Evolutionary conservation across 2,329 filamentous ascomycete genomes (phyloP).

Genomic region (Corynespora cassiicola): DNA sequence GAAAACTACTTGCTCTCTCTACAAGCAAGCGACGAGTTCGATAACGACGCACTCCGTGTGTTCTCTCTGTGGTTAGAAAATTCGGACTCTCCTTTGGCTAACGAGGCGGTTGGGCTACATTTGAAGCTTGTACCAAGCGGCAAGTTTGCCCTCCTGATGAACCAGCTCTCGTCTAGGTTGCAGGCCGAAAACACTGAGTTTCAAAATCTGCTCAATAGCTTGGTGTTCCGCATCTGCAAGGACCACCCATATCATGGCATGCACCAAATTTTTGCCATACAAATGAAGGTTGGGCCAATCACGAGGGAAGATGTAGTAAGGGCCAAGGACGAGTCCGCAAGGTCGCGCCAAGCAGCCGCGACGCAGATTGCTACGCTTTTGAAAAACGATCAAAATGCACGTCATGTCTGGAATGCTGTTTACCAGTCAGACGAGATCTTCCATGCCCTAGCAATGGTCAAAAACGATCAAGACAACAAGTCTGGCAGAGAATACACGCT

Average conservation of each 20-base stretch:
- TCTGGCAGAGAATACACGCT: conserved; percentile 69
- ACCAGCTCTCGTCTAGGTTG: conserved; percentile 92
- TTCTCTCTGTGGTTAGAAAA: conserved; percentile 94
- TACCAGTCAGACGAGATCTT: conserved; percentile 75
- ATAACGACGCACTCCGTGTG: conserved; percentile 89
- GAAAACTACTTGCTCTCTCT: conserved; percentile 93
- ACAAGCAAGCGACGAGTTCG: conserved; percentile 82
- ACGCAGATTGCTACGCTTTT: conserved; percentile 70
- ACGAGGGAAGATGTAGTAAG: conserved; percentile 54
- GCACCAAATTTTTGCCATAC: conserved; percentile 87
- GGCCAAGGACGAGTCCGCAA: conserved; percentile 74
- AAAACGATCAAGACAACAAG: conserved; percentile 70
- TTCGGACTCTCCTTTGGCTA: conserved; percentile 76
- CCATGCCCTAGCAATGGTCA: conserved; percentile 68
- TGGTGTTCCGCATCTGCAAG: conserved; percentile 83
- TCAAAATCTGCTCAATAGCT: conserved; percentile 73
- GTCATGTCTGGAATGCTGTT: conserved; percentile 72
- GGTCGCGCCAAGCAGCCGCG: conserved; percentile 77
- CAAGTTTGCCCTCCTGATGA: conserved; percentile 93
- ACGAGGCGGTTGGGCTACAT: conserved; percentile 74
- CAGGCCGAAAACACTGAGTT: conserved; percentile 74
- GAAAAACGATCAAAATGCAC: conserved; percentile 56
- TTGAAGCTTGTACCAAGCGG: conserved; percentile 80
- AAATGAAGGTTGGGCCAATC: conserved; percentile 63
- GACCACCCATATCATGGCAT: conserved; percentile 97